phyloP scores from a whole-genome alignment of 345 rosid species.

The Pelargonium nanum region DNA sequence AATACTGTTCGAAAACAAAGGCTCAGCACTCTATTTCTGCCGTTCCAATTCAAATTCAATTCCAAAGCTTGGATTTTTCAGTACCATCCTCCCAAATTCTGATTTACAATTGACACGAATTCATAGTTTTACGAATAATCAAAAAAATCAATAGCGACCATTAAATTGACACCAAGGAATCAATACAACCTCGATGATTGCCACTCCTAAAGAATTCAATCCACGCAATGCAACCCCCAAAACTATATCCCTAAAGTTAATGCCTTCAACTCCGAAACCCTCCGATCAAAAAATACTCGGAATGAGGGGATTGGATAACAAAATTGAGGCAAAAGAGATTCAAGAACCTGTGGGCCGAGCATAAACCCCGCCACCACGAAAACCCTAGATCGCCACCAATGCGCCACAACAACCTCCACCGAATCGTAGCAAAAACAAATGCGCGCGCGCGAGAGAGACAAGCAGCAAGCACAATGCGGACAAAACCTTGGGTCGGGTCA shows the following conservation, averaged over 20 bases:
- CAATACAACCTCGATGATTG: background rate
- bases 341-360: background rate
- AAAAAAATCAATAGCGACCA: background rate
- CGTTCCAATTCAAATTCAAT: background rate
- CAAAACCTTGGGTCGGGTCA: conserved; percentile 7
- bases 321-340: conserved; percentile 4
- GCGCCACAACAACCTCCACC: background rate
- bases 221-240: background rate
- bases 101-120: background rate
- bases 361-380: conserved; percentile 14
- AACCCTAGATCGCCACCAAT: conserved; percentile 18
- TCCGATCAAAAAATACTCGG: conserved; percentile 1
- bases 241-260: conserved; percentile 1
- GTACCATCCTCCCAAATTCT: background rate
- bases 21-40: background rate
- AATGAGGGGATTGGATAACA: conserved; percentile 2
- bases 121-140: background rate
- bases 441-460: too few relatives aligned
- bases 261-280: background rate
- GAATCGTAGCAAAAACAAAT: background rate
- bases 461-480: background rate
- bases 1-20: background rate
- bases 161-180: too few relatives aligned
- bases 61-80: background rate
- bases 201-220: background rate